phyloP scores from a whole-genome alignment of 208 protist genomes.

The Strigomonas galati region DNA sequence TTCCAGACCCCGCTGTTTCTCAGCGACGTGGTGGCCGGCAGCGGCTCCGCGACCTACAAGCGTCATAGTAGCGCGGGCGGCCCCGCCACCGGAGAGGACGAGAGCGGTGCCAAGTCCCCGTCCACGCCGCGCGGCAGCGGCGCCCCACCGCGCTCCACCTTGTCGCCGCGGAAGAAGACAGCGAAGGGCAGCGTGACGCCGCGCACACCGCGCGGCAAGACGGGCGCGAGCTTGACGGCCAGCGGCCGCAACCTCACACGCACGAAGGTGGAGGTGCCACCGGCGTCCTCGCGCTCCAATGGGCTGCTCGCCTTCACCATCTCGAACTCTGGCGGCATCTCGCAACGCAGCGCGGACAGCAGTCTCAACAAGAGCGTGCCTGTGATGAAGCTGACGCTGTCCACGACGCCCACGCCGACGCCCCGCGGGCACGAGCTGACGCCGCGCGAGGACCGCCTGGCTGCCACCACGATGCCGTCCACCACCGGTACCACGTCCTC shows the following conservation, averaged over 20 bases:
- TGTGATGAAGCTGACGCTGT: background rate
- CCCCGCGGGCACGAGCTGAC: background rate
- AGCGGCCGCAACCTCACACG: background rate
- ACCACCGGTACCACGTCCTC: background rate
- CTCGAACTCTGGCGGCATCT: background rate
- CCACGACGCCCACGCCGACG: background rate
- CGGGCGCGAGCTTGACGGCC: background rate
- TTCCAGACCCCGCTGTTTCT: conserved; percentile 26
- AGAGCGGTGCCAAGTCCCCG: conserved; percentile 3
- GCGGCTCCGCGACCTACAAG: background rate
- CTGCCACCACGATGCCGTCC: background rate
- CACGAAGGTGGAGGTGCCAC: background rate
- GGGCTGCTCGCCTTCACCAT: background rate
- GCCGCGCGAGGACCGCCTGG: background rate
- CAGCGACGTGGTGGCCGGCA: background rate
- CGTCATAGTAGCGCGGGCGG: background rate
- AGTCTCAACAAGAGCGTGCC: conserved; percentile 4
- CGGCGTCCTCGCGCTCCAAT: background rate
- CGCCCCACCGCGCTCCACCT: background rate
- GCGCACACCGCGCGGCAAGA: conserved; percentile 10
- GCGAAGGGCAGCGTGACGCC: background rate
- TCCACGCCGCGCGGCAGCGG: conserved; percentile 7
- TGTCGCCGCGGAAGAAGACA: conserved; percentile 8
- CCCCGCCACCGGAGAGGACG: background rate
- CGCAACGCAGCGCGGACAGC: background rate